Evolutionary conservation across 768 basidiomycete species (phyloP).

Genomic region (Pleurotus tuoliensis): DNA sequence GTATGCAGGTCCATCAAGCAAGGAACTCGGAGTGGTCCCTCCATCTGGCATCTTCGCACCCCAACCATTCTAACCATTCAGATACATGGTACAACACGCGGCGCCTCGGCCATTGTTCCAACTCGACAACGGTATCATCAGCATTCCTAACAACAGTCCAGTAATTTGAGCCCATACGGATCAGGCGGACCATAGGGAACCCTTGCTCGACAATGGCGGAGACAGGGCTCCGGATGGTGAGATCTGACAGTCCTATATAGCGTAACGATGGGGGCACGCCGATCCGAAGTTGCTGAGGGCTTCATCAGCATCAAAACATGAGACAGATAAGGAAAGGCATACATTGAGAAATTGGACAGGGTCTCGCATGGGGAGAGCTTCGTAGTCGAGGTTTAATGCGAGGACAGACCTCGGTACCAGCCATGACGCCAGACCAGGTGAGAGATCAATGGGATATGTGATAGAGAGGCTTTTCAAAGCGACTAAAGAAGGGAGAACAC

Average conservation of each 20-base stretch:
- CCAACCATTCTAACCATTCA: slow-evolving; percentile 66
- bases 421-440: slow-evolving; percentile 63
- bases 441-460: slow-evolving; percentile 60
- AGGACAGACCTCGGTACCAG: slow-evolving; percentile 54
- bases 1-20: neutral
- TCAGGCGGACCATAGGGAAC: slow-evolving; percentile 58
- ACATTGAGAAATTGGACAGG: slow-evolving; percentile 39
- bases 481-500: slow-evolving; percentile 57
- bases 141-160: slow-evolving; percentile 43
- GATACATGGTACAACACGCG: slow-evolving; percentile 46
- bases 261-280: slow-evolving; percentile 51
- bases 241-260: slow-evolving; percentile 54
- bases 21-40: slow-evolving; percentile 6
- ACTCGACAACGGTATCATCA: slow-evolving; percentile 23
- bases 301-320: neutral
- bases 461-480: slow-evolving; percentile 53
- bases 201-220: slow-evolving; percentile 49
- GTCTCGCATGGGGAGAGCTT: slow-evolving; percentile 32
- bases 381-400: slow-evolving; percentile 42
- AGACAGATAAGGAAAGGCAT: slow-evolving; percentile 11
- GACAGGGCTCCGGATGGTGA: slow-evolving; percentile 34
- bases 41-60: slow-evolving; percentile 54
- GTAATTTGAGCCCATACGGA: slow-evolving; percentile 49
- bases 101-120: slow-evolving; percentile 53
- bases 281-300: slow-evolving; percentile 49